Conservation (phyloP, 805 yeast species). For the Wickerhamiella lipophila region DNA sequence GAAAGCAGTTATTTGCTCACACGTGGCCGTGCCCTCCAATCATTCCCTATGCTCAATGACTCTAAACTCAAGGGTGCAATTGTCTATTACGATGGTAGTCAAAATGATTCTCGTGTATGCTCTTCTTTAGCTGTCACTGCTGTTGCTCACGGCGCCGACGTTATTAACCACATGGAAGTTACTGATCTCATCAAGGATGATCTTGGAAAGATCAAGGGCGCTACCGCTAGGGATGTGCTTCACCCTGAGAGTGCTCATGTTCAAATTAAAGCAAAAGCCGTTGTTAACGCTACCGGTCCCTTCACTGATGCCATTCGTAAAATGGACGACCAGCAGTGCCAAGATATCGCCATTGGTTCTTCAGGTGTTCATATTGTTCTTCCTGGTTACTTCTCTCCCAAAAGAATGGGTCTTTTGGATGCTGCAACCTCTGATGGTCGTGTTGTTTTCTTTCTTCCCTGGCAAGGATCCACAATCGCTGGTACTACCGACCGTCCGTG, state of each 20-base stretch:
- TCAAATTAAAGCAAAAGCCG: constrained; percentile 53
- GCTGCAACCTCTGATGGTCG: constrained; percentile 91
- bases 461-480: constrained; percentile 94
- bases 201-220: constrained; percentile 56
- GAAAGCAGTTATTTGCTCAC: constrained; percentile 63
- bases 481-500: constrained; percentile 91
- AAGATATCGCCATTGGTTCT: constrained; percentile 80
- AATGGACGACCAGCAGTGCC: constrained; percentile 55
- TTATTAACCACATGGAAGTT: constrained; percentile 76
- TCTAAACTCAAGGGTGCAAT: constrained; percentile 74
- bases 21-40: constrained; percentile 49
- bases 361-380: constrained; percentile 87
- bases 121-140: constrained; percentile 78
- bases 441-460: constrained; percentile 92
- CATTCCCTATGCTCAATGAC: constrained; percentile 78
- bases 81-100: constrained; percentile 90
- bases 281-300: constrained; percentile 92
- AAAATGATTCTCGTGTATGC: constrained; percentile 87
- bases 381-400: constrained; percentile 87
- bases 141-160: constrained; percentile 75
- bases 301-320: constrained; percentile 72
- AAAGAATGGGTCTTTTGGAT: constrained; percentile 75
- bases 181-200: constrained; percentile 55
- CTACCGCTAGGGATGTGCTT: constrained; percentile 46
- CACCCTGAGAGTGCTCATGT: constrained; percentile 50